Percentiles rank a stretch among this genome's conserved stretches.
These are phyloP conservation scores for Inosperma sp. DNA, from an alignment of 768 basidiomycete species.

Conservation along the genomic window DNA sequence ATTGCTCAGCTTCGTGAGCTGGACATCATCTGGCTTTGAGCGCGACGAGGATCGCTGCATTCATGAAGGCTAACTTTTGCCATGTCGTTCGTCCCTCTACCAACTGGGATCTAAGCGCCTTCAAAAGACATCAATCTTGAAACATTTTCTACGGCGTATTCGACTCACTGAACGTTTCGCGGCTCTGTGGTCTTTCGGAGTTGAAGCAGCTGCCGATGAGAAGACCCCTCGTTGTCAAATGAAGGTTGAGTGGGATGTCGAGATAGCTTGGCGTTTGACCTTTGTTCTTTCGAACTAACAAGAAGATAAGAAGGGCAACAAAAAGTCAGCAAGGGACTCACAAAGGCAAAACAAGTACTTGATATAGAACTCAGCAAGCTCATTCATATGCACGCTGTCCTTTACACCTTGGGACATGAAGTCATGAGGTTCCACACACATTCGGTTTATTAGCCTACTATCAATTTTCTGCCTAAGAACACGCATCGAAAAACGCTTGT, in stretches of 20 bases:
- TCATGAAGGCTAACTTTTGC: too few relatives aligned
- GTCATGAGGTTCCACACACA: background rate
- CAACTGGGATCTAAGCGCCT: too few relatives aligned
- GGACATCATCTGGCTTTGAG: too few relatives aligned
- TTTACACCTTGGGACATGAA: background rate
- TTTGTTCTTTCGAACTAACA: slow-evolving; percentile 9
- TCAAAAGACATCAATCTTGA: background rate
- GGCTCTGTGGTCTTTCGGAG: slow-evolving; percentile 1
- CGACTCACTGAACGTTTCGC: slow-evolving; percentile 10
- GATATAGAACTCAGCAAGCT: slow-evolving; percentile 1
- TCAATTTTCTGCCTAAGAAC: slow-evolving; percentile 4
- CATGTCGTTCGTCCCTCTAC: too few relatives aligned
- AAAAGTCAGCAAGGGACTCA: background rate
- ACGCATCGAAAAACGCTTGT: background rate
- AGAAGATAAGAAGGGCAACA: background rate
- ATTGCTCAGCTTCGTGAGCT: too few relatives aligned
- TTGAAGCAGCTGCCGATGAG: background rate
- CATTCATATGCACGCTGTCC: background rate
- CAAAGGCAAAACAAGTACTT: slow-evolving; percentile 4
- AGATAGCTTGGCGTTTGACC: slow-evolving; percentile 6
- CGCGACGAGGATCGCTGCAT: too few relatives aligned
- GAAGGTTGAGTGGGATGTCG: slow-evolving; percentile 9
- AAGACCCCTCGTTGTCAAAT: slow-evolving; percentile 5
- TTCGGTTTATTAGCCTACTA: background rate
- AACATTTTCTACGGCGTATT: background rate